These are phyloP conservation scores for Backusella tuberculispora DNA, from an alignment of 192 early-diverging fungal genomes.

Conservation along the genomic window DNA sequence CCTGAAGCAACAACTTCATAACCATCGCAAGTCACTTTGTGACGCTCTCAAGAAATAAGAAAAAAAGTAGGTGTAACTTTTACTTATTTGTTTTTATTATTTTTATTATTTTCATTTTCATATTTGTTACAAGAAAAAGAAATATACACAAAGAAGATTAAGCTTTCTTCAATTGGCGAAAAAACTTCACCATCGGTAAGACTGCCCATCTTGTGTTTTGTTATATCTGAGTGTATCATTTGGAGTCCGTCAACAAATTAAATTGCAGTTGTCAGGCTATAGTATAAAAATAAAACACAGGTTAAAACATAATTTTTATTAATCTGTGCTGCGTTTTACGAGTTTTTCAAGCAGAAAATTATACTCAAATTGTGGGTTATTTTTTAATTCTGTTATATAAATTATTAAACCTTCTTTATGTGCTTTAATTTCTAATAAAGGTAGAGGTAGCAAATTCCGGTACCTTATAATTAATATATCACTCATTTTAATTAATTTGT, in stretches of 20 bases:
- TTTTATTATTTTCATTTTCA: constrained; percentile 17
- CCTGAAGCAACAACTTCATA: not conserved
- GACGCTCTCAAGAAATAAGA: not conserved
- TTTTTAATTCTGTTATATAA: not conserved
- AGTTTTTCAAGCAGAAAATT: not conserved
- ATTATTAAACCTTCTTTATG: too few species aligned
- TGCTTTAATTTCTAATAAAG: too few species aligned
- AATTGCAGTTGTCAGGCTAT: not conserved
- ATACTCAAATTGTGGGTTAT: constrained; percentile 17
- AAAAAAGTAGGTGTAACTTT: not conserved
- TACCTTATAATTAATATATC: too few species aligned
- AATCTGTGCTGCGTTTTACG: not conserved
- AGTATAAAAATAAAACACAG: constrained; percentile 21
- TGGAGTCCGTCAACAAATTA: constrained; percentile 5
- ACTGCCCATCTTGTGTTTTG: constrained; percentile 31
- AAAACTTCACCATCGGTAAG: constrained; percentile 26
- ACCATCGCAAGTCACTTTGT: not conserved
- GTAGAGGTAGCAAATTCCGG: too few species aligned
- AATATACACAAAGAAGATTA: constrained; percentile 28
- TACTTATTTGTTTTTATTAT: not conserved
- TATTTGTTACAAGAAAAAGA: constrained; percentile 5
- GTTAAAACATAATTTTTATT: constrained; percentile 23
- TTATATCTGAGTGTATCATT: constrained; percentile 28
- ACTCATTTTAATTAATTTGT: too few species aligned
- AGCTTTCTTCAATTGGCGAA: constrained; percentile 18